Evolutionary conservation across 2,329 filamentous ascomycete genomes (phyloP), one percentile per base, ranked within the genome.

Genomic region (Fonsecaea pedrosoi): DNA sequence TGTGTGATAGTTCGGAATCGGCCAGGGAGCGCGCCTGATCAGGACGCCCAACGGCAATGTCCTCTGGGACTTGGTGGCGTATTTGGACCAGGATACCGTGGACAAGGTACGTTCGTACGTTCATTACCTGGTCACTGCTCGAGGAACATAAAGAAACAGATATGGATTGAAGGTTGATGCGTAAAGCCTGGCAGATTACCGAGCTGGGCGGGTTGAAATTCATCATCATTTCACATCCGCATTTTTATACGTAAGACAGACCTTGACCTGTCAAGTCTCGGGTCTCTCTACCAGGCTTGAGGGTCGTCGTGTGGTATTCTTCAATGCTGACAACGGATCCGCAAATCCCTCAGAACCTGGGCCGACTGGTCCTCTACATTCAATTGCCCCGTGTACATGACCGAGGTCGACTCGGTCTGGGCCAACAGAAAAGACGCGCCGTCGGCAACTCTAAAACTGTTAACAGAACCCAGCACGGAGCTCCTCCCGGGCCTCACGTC

Each of bases 181-280:
- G 2, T 25, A 25, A 25, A 25, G 25, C 25, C 25, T 25, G 25
- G 25, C 76, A 77, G 64, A 86, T 94, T 72, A 82, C 84, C 5
- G 75, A 74, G 0, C 81, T 88, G 6, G 91, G 91, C 53, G 90
- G 90, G 0, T 74, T 96, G 12, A 80, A 81, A 38, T 91, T 89
- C 0, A 93, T 95, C 54, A 87, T 88, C 71, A 92, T 94, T 69
- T 89, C 85, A 10, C 91, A 96, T 78, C 92, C 92, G 60, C 92
- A 96, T 76, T 96, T 91, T 78, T 95, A 92, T 78, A 88, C 88
- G 70, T 71, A 53, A 64, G 68, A 64, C 21, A 21, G 21, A 18
- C 59, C 35, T 40, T 25, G 2, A 25, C 25, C 25, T 25, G 25
- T 25, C 25, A 25, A 25, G 25, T 25, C 25, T 25, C 25, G 25